Evolutionary conservation across 2,329 filamentous ascomycete species (phyloP), one percentile per base, ranked within the genome.

Genomic region (Pseudogymnoascus sp.): DNA sequence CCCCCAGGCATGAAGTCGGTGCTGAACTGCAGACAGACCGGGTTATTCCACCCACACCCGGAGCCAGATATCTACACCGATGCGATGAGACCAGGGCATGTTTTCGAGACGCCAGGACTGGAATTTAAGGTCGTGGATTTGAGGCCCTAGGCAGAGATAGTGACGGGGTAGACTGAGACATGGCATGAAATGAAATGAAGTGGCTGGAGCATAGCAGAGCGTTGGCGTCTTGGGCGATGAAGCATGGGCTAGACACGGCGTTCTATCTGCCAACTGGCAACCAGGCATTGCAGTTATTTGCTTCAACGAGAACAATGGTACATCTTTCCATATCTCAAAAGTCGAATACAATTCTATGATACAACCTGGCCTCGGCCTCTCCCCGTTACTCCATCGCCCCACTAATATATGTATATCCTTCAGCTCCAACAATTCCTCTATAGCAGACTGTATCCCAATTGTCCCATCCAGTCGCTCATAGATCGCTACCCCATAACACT

Each of bases 1-100:
- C 94, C 94, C 0, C 93, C 94, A 0, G 94, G 94, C 0, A 82
- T 97, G 69, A 86, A 90, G 66, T 84, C 91, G n/a, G 88, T 99
- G 35, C 79, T 96, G 50, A 82, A 86, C 42, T 99, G 94, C 76
- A 86, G 78, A 2, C 84, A 92, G 65, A 82, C 83, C 0, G 90
- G 90, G 1, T 82, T 95, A 0, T 99, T 99, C 73, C 94, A 99
- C 74, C 90, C 85, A 5, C 88, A 91, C 59, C 66, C 66, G 5
- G 72, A 73, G 63, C 38, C 64, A 0, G 72, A 75, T 28, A 68
- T 77, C 21, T 77, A 77, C 62, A 76, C 75, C 0, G 74, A 77
- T 71, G 75, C 75, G 28, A 65, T 81, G 62, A 75, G 77, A 65
- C 80, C 81, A 12, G 83, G 82, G 0, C 83, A 85, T 73, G 83